Percentiles rank a stretch among this genome's conserved stretches.
phyloP scores from a whole-genome alignment of 306 rosid genomes.

The Macrotyloma uniflorum region DNA sequence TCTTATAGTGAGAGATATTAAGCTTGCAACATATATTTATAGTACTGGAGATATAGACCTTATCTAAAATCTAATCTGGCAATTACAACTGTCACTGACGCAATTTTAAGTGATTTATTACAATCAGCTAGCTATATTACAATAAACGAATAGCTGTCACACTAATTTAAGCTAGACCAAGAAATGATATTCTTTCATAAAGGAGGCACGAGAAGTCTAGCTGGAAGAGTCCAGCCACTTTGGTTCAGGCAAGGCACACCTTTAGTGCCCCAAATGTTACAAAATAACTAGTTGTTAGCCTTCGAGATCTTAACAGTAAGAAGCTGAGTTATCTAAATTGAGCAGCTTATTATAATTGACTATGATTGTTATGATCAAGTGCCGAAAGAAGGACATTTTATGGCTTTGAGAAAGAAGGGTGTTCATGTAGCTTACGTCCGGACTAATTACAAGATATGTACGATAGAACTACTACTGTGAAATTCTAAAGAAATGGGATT shows the following conservation, averaged over 20 bases:
- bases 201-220: background rate
- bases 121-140: too few species aligned
- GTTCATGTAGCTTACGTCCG: background rate
- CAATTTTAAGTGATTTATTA: too few species aligned
- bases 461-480: background rate
- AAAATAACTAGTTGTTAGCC: background rate
- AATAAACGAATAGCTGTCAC: too few species aligned
- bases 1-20: too few species aligned
- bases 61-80: background rate
- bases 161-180: too few species aligned
- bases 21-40: too few species aligned
- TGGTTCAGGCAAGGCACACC: background rate
- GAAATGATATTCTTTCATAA: too few species aligned
- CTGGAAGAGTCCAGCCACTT: background rate
- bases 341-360: background rate
- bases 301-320: background rate
- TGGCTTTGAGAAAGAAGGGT: background rate
- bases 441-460: background rate
- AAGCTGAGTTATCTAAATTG: background rate
- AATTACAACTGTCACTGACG: too few species aligned
- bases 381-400: background rate
- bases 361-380: too few species aligned
- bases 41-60: background rate
- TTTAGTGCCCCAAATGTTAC: background rate
- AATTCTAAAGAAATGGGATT: background rate